Evolutionary conservation across 768 basidiomycete genomes (phyloP), one percentile per base, ranked within the genome.

Genomic region (Lactarius sp.): DNA sequence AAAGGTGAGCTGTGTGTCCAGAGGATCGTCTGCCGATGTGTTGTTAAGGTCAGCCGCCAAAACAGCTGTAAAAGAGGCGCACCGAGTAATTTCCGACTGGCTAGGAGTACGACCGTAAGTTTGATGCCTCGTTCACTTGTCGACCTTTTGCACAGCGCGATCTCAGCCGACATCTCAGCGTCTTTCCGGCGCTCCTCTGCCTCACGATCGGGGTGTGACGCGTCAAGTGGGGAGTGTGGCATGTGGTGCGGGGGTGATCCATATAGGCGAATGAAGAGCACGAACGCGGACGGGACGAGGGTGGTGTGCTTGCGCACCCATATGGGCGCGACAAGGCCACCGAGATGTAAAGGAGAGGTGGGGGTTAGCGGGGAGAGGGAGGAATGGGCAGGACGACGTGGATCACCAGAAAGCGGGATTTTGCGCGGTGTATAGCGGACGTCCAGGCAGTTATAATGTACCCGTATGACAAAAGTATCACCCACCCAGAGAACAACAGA

Each of bases 261-360:
- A 70, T 80, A 94, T 64, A 98, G 79, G 60, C 91, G 85, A 60
- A 91, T 76, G 73, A 98, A 97, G 64, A 97, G 79, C 9, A 98
- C 90, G 73, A 98, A 96, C 0, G 97, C 95, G 27, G 92, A 88
- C 0, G 97, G 97, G 0, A 98, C 76, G 37, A 97, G 85, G 1
- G 91, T 85, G 0, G 91, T 91, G 71, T 99, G 97, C 75, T 98
- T 99, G 50, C 94, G 83, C 39, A 98, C 86, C 97, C 97, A 99
- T 72, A 98, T 93, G 1, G 97, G 97, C 3, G 97, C 94, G 58
- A 99, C 93, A 59, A 99, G 76, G 0, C 97, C 97, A 71, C 98
- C 97, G 0, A 97, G 97, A 73, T 93, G 84, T 9, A 97, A 78
- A 0, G 97, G 96, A 0, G 94, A 97, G 0, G 88, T 81, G 0